Conservation (phyloP, 129 eudicot species). For the sunflower (Helianthus annuus) region DNA sequence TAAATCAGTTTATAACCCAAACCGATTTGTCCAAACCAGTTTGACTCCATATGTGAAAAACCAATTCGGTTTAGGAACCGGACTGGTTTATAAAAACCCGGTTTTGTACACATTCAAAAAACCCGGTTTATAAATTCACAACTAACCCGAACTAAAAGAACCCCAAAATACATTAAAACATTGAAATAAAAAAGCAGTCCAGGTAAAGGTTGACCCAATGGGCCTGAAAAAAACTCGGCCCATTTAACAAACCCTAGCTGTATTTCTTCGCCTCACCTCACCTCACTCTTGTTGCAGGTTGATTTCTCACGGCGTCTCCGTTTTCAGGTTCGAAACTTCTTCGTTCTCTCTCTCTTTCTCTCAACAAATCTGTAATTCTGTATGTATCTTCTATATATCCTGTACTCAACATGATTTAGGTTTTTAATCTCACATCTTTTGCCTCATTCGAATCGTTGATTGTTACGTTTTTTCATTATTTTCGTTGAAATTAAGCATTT, state of each 20-base stretch:
- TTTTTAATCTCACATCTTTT: neutral
- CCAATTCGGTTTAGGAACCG: too few relatives aligned
- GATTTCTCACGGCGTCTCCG: neutral
- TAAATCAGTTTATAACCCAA: too few relatives aligned
- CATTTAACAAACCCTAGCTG: constrained; percentile 3
- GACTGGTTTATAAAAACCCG: too few relatives aligned
- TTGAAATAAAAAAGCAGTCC: neutral
- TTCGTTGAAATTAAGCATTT: too few relatives aligned
- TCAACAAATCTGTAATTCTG: neutral
- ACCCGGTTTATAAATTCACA: too few relatives aligned
- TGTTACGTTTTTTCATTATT: too few relatives aligned
- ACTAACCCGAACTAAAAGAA: too few relatives aligned
- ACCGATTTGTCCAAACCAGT: too few relatives aligned
- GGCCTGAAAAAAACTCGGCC: constrained; percentile 5
- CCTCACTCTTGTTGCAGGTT: constrained; percentile 1
- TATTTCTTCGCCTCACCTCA: neutral
- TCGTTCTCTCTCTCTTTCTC: neutral
- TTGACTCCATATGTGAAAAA: too few relatives aligned
- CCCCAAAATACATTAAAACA: too few relatives aligned
- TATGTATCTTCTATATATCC: neutral
- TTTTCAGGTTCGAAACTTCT: neutral
- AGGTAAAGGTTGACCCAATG: constrained; percentile 2
- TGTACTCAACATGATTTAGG: neutral
- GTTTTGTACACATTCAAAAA: too few relatives aligned
- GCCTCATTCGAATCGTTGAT: neutral